These are phyloP conservation scores for Phytophthora melonis DNA, from an alignment of 352 stramenopile species.

Conservation along the genomic window DNA sequence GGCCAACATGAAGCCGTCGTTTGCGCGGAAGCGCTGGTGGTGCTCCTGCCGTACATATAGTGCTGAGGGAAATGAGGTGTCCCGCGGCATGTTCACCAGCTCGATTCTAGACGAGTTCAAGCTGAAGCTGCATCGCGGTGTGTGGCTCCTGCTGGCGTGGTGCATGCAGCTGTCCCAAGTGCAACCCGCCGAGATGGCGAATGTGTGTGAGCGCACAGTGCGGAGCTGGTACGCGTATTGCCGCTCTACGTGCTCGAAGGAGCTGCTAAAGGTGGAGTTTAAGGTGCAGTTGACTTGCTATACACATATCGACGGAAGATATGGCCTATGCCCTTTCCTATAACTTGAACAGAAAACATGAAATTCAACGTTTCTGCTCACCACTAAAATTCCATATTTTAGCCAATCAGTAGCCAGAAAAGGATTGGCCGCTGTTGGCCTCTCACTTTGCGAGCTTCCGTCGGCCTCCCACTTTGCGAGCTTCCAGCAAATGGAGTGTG, in stretches of 20 bases:
- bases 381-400: too few species aligned
- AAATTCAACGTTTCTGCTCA: too few species aligned
- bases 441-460: neutral
- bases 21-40: neutral
- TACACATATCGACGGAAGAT: too few species aligned
- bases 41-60: neutral
- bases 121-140: neutral
- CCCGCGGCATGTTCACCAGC: neutral
- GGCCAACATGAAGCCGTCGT: neutral
- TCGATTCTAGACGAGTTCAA: conserved; percentile 4
- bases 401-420: too few species aligned
- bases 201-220: neutral
- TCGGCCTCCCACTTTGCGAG: too few species aligned
- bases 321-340: too few species aligned
- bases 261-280: neutral
- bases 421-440: too few species aligned
- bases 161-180: conserved; percentile 9
- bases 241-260: too few species aligned
- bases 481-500: too few species aligned
- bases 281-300: neutral
- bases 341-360: too few species aligned
- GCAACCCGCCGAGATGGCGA: conserved; percentile 2
- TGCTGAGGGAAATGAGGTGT: conserved; percentile 1
- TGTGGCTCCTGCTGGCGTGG: conserved; percentile 7
- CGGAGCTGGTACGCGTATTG: neutral